Evolutionary conservation across 2,329 filamentous ascomycete species (phyloP), one percentile per base, ranked within the genome.

Genomic region (Magnaporthiopsis poae): DNA sequence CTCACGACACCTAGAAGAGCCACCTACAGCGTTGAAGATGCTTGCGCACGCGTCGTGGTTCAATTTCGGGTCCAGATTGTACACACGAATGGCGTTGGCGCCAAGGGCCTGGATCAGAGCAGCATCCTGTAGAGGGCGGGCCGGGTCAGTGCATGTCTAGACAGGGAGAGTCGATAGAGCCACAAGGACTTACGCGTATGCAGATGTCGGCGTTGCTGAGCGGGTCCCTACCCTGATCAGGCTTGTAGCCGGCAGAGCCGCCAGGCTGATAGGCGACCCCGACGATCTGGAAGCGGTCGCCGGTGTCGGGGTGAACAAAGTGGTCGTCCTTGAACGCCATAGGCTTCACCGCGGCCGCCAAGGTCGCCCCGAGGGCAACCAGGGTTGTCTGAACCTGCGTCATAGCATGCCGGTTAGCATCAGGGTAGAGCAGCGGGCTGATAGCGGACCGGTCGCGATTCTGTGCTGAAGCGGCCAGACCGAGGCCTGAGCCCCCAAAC

Each of bases 251-350:
- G 61, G 86, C 81, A 68, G 84, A 85, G 69, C 88, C 88, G 68
- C 86, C 87, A 61, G 87, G 87, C 75, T 90, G 88, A 77, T 90
- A 90, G 73, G 87, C 88, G 71, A 88, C 82, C 71, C 88, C 88
- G 64, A 88, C 81, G 68, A 90, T 81, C 78, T 89, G 85, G 77
- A 89, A 88, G 69, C 82, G 82, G 72, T 85, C 80, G 68, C 85
- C 84, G 29, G 81, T 84, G 67, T 77, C 76, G 60, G 83, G 78
- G 76, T 88, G 86, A 75, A 88, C 80, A 68, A 89, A 87, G 72
- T 86, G 79, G 68, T 79, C 80, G 70, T 84, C 85, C 67, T 84
- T 72, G 68, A 88, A 80, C 68, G 81, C 80, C 65, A 89, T 81
- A 12, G 85, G 76, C 68, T 80, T 80, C 65, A 89, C 84, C 65